Conservation (phyloP, 345 rosid genomes). For the Populus davidiana region DNA sequence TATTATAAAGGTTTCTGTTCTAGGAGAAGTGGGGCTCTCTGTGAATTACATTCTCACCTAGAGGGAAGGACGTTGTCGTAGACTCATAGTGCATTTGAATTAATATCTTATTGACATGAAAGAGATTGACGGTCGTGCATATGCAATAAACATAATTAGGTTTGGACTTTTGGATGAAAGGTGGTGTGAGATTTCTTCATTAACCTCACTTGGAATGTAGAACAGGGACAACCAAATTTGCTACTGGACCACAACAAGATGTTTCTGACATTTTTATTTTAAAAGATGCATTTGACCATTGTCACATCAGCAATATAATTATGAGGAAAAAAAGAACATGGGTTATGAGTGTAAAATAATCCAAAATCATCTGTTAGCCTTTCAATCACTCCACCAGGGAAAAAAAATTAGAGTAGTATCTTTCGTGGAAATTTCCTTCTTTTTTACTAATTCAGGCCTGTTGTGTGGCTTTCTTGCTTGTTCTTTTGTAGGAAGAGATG, state of each 20-base stretch:
- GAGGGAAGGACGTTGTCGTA: no score
- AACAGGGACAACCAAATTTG: neutral
- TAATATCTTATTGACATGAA: no score
- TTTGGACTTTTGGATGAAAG: neutral
- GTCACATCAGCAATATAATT: neutral
- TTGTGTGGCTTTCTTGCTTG: neutral
- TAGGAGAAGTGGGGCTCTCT: no score
- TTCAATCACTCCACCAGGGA: neutral
- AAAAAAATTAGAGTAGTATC: neutral
- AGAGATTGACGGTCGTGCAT: no score
- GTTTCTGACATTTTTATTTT: neutral
- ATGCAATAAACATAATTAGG: no score
- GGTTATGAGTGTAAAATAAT: no score
- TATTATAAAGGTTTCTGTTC: no score
- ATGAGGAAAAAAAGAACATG: no score
- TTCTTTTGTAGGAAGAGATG: constrained; percentile 73
- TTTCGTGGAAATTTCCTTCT: neutral
- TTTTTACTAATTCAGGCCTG: neutral
- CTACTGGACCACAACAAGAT: no score
- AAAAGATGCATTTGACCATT: neutral
- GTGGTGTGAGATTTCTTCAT: neutral
- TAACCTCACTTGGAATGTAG: neutral
- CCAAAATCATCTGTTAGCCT: no score
- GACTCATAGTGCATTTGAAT: no score
- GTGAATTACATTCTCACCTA: no score